Conservation (phyloP, 73 alveolate genomes). For the Paramecium tetraurelia region DNA sequence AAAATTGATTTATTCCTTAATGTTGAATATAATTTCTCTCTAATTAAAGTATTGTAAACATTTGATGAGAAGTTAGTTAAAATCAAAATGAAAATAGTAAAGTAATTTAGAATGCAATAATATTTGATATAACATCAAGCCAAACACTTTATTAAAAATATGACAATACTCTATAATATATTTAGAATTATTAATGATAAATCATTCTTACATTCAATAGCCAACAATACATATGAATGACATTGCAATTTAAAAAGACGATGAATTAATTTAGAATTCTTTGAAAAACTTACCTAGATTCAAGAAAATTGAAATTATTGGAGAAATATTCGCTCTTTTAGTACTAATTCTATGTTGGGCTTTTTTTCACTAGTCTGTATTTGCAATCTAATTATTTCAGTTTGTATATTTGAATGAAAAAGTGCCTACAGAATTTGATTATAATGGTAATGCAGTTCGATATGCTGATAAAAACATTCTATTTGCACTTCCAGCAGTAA, state of each 20-base stretch:
- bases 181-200: neutral
- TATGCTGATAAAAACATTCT: conserved; percentile 25
- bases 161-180: no score
- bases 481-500: conserved; percentile 25
- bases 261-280: neutral
- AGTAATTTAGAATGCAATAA: no score
- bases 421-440: conserved; percentile 40
- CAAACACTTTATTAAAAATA: no score
- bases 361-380: conserved; percentile 2
- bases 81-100: no score
- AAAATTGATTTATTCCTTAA: no score
- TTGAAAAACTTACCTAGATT: conserved; percentile 33
- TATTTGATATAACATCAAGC: no score
- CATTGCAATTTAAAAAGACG: neutral
- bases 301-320: neutral
- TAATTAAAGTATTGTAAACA: no score
- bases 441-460: neutral
- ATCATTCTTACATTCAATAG: neutral
- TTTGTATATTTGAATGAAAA: neutral
- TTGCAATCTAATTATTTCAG: neutral
- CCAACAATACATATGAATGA: conserved; percentile 5
- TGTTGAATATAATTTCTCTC: no score
- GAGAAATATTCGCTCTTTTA: neutral
- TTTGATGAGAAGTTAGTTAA: no score
- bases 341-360: conserved; percentile 19